Evolutionary conservation across 1,284 basidiomycete species (phyloP).

Genomic region (Neotropicomus parvogracilis): DNA sequence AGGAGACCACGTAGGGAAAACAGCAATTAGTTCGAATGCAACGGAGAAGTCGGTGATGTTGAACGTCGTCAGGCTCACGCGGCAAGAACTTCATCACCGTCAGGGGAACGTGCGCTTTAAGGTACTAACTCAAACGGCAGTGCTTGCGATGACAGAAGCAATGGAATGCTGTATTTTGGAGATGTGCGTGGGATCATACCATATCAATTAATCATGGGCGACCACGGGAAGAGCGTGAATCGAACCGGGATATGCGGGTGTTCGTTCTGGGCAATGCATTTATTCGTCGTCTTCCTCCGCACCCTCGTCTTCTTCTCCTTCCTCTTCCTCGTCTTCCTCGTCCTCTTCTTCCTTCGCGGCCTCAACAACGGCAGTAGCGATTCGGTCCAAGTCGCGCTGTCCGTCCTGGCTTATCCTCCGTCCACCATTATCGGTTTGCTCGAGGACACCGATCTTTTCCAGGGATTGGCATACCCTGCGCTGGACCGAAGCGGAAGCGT

Average conservation of each 20-base stretch:
- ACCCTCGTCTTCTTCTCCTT: constrained; percentile 79
- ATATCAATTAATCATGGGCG: constrained; percentile 32
- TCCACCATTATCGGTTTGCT: constrained; percentile 91
- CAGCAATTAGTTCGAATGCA: too few species aligned
- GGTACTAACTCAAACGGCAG: not conserved
- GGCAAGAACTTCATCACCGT: too few species aligned
- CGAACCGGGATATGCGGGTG: constrained; percentile 20
- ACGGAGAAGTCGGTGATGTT: too few species aligned
- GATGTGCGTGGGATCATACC: constrained; percentile 44
- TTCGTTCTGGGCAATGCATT: constrained; percentile 29
- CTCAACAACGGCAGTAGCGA: constrained; percentile 95
- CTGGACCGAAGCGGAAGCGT: constrained; percentile 85
- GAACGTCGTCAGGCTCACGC: constrained; percentile 5
- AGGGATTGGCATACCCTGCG: constrained; percentile 93
- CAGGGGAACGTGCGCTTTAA: not conserved
- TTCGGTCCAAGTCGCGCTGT: constrained; percentile 96
- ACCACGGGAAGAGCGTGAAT: constrained; percentile 24
- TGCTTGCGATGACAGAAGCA: constrained; percentile 6
- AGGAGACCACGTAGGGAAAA: too few species aligned
- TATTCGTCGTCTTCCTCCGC: constrained; percentile 59
- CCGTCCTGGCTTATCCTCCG: constrained; percentile 97
- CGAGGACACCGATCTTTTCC: constrained; percentile 98
- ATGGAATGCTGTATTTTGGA: constrained; percentile 31
- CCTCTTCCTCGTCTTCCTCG: constrained; percentile 87
- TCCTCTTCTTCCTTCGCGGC: constrained; percentile 79